phyloP scores from a whole-genome alignment of 108 stramenopile genomes.

The Nannochloropsis salina region DNA sequence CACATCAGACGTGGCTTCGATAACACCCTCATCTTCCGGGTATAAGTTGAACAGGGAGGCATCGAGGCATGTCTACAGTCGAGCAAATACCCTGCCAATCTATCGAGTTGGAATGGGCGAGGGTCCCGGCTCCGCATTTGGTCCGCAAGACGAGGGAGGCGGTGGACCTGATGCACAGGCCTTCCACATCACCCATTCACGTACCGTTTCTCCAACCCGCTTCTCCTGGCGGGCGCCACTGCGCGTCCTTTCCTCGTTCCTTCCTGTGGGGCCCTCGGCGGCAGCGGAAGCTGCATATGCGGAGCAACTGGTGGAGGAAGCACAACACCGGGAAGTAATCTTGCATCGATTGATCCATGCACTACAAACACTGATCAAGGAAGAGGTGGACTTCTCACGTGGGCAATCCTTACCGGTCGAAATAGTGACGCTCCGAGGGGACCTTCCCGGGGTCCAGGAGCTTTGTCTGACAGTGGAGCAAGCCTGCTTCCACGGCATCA shows the following conservation, averaged over 20 bases:
- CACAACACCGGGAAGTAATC: background rate
- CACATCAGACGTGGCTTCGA: too few relatives aligned
- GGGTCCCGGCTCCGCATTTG: too few relatives aligned
- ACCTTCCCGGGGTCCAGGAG: background rate
- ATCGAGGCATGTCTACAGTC: too few relatives aligned
- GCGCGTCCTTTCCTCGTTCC: background rate
- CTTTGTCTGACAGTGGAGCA: constrained; percentile 18
- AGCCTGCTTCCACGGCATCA: background rate
- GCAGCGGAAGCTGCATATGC: background rate
- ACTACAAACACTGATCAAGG: background rate
- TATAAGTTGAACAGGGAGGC: too few relatives aligned
- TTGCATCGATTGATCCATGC: background rate
- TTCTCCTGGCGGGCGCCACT: background rate
- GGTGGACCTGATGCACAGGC: too few relatives aligned
- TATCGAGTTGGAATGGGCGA: too few relatives aligned
- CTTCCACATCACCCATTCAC: background rate
- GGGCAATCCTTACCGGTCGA: background rate
- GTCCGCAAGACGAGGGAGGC: too few relatives aligned
- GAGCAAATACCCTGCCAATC: too few relatives aligned
- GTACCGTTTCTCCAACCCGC: background rate
- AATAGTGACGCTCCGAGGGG: background rate
- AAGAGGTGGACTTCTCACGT: background rate
- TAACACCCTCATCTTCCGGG: too few relatives aligned
- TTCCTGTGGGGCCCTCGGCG: background rate
- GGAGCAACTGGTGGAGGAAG: background rate